Evolutionary conservation across 306 rosid species (phyloP).

Genomic region (Lagenaria siceraria): DNA sequence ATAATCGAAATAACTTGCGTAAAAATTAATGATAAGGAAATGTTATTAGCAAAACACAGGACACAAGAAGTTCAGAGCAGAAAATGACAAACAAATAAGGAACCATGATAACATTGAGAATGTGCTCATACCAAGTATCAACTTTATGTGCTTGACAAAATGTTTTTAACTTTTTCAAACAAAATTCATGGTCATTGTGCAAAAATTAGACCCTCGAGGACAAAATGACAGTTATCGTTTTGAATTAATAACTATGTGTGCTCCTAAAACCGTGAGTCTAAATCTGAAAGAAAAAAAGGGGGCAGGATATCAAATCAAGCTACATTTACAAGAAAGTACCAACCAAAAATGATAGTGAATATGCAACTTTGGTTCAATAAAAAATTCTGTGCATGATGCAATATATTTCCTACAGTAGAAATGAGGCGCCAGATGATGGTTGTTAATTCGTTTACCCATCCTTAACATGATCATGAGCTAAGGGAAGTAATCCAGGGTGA

Average conservation of each 20-base stretch:
- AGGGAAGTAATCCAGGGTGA: background rate
- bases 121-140: background rate
- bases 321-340: background rate
- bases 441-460: background rate
- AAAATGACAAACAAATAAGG: background rate
- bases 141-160: background rate
- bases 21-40: background rate
- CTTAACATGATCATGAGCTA: background rate
- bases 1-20: background rate
- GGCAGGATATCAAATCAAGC: background rate
- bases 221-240: background rate
- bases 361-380: background rate
- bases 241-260: background rate
- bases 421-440: background rate
- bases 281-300: background rate
- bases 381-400: background rate
- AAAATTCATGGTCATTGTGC: background rate
- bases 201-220: background rate
- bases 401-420: background rate
- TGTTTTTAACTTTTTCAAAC: background rate
- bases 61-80: background rate
- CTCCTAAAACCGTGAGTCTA: background rate
- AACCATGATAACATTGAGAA: background rate
- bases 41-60: background rate
- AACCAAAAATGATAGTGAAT: background rate